A percentile compares a stretch with the other conserved stretches of the same genome.
These are phyloP conservation scores for Syncephalastrum sp. DNA, from an alignment of 371 early-diverging fungal genomes.

Conservation along the genomic window DNA sequence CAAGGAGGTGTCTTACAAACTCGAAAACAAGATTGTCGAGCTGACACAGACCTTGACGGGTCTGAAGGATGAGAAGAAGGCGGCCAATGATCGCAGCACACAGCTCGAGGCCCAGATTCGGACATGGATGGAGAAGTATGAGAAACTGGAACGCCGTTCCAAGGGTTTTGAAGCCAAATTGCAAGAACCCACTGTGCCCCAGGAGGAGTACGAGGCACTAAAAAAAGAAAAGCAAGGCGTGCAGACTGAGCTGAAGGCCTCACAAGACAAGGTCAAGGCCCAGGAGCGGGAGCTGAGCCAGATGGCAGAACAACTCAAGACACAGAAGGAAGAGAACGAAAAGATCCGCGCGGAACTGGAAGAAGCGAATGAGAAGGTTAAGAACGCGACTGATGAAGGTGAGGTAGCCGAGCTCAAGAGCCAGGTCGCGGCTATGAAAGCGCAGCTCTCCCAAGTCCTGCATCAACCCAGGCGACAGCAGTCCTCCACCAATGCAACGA, in stretches of 20 bases:
- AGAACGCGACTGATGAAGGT: constrained; percentile 35
- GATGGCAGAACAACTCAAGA: constrained; percentile 57
- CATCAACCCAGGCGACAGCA: constrained; percentile 39
- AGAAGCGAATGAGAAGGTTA: constrained; percentile 34
- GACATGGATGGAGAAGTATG: constrained; percentile 73
- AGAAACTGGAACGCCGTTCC: constrained; percentile 50
- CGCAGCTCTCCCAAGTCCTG: constrained; percentile 44
- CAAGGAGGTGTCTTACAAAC: constrained; percentile 90
- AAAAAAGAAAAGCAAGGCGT: constrained; percentile 50
- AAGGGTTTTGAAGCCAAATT: constrained; percentile 50
- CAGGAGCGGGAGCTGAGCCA: constrained; percentile 66
- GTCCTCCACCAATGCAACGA: constrained; percentile 11
- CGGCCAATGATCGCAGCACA: constrained; percentile 51
- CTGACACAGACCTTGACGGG: constrained; percentile 80
- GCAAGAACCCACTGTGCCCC: constrained; percentile 63
- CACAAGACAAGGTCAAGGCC: constrained; percentile 56
- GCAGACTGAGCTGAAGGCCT: constrained; percentile 41
- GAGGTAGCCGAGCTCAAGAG: constrained; percentile 47
- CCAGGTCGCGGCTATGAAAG: constrained; percentile 48
- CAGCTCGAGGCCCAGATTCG: constrained; percentile 71
- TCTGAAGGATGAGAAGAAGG: constrained; percentile 69
- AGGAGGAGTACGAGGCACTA: constrained; percentile 58
- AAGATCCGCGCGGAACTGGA: constrained; percentile 51
- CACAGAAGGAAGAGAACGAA: constrained; percentile 68
- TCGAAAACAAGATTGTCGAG: constrained; percentile 95